A percentile compares a stretch with the other conserved stretches of the same genome.
Evolutionary conservation across 345 rosid genomes (phyloP).

Genomic region (Syzygium grande): DNA sequence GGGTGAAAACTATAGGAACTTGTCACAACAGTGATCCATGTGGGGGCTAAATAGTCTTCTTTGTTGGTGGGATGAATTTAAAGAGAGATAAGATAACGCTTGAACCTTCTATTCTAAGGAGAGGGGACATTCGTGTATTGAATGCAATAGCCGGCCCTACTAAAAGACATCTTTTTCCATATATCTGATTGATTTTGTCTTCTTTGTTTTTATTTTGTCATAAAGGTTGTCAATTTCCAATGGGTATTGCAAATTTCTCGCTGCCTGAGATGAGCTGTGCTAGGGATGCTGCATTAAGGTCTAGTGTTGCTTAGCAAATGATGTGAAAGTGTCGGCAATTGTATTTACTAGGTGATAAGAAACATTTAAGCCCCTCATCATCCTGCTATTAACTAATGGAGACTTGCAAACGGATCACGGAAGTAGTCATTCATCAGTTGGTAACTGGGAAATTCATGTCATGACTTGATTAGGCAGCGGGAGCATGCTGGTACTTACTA

Average conservation of each 20-base stretch:
- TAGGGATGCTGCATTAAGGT: background rate
- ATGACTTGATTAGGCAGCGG: conserved; percentile 53
- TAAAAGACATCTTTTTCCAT: background rate
- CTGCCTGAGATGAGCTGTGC: background rate
- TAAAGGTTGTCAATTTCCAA: background rate
- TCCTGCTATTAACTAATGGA: background rate
- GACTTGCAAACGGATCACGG: background rate
- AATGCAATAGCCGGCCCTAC: background rate
- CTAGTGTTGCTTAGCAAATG: background rate
- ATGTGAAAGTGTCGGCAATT: background rate
- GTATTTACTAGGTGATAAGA: background rate
- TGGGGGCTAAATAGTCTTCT: background rate
- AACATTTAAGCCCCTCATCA: background rate
- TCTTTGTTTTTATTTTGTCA: background rate
- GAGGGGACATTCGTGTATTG: background rate
- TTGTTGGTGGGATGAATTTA: background rate
- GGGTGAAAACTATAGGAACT: background rate
- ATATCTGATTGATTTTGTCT: background rate
- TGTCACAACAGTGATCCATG: conserved; percentile 1
- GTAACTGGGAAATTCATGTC: background rate
- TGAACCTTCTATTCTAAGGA: background rate
- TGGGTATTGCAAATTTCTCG: background rate
- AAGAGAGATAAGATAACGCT: background rate
- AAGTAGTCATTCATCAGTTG: background rate
- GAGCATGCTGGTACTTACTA: conserved; percentile 96